Percentiles rank a stretch among this genome's conserved stretches.
phyloP scores from a whole-genome alignment of 139 green algal genomes.

The Closterium sp. region DNA sequence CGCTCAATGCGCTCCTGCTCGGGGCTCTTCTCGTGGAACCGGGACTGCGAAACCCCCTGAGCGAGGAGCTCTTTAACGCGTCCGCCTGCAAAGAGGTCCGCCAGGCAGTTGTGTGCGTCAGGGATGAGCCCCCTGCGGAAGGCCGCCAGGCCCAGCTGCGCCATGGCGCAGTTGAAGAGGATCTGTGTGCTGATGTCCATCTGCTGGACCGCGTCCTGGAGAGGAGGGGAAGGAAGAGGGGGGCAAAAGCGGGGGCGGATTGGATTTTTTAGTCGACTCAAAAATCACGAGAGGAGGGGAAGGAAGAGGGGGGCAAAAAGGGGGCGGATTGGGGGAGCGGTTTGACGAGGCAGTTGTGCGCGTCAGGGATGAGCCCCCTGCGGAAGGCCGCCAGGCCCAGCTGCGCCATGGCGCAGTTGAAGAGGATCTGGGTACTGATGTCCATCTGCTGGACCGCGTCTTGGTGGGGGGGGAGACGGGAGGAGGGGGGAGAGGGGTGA shows the following conservation, averaged over 20 bases:
- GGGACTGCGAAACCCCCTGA: constrained; percentile 64
- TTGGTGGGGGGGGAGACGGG: neutral
- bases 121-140: constrained; percentile 85
- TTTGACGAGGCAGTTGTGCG: constrained; percentile 77
- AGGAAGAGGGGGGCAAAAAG: neutral
- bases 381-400: constrained; percentile 93
- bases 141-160: constrained; percentile 90
- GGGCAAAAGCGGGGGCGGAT: neutral
- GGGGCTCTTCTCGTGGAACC: constrained; percentile 48
- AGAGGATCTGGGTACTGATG: constrained; percentile 92
- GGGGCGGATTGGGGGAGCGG: neutral
- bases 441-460: constrained; percentile 76
- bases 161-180: constrained; percentile 94
- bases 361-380: constrained; percentile 79
- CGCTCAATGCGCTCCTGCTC: constrained; percentile 93
- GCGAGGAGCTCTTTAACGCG: constrained; percentile 97
- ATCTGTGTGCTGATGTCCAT: constrained; percentile 97
- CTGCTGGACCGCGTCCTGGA: constrained; percentile 60
- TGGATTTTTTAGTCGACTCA: neutral
- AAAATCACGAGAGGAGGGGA: neutral
- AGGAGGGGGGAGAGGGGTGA: too few species aligned
- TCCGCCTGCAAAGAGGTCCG: constrained; percentile 88
- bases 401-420: constrained; percentile 95
- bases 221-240: neutral
- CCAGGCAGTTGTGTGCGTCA: constrained; percentile 86